Evolutionary conservation across 2,329 filamentous ascomycete genomes (phyloP), one percentile per base, ranked within the genome.

Genomic region (Neurospora sp.): DNA sequence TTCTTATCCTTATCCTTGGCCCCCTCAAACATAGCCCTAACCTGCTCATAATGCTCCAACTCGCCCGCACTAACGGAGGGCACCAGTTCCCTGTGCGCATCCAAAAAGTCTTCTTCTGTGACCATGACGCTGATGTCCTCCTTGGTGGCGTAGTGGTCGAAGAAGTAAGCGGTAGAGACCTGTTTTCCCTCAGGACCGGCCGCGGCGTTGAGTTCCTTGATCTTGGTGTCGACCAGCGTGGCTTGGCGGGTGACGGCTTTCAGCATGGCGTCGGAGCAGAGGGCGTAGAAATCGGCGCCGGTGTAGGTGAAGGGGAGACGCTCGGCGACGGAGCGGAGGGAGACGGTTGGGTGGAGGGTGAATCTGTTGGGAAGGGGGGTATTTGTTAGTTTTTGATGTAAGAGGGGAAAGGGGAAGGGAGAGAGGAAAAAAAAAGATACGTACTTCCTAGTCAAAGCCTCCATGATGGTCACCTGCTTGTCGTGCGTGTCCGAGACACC

Each of bases 191-290:
- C 46, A 1, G 46, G 70, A 19, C 70, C 19, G 68, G 46, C 71
- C 6, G 74, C 80, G 2, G 82, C 79, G 76, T 92, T 92, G 78
- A 97, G 84, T 4, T 85, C 84, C 28, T 86, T 86, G 74, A 99
- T 91, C 79, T 96, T 96, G 68, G 87, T 84, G 78, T 99, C 96
- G 2, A 98, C 94, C 1, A 88, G 85, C 1, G 89, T 87, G 2
- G 96, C 93, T 78, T 96, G 93, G 5, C 96, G 89, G 2, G 96
- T 99, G 71, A 99, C 95, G 23, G 96, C 96, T 80, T 99, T 98
- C 75, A 99, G 90, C 96, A 99, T 99, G 68, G 96, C 93, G 79
- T 99, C 96, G 62, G 93, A 97, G 83, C 95, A 98, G 23, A 99
- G 86, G 0, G 96, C 96, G 80, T 99, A 99, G 78, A 99, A 90